phyloP scores from a whole-genome alignment of 1,284 basidiomycete genomes.

The Apiotrichum siamense region DNA sequence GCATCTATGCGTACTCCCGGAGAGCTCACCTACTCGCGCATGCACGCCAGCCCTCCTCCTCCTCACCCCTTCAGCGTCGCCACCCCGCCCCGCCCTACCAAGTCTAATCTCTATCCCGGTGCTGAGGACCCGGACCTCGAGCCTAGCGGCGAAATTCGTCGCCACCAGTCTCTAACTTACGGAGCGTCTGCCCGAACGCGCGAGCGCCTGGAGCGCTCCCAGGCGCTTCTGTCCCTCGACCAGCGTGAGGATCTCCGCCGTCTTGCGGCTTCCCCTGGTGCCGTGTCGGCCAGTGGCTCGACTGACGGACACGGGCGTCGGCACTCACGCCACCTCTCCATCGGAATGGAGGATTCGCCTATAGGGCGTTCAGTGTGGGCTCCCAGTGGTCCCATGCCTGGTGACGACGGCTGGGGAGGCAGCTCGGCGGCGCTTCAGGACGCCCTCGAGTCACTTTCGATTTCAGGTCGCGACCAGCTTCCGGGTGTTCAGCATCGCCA shows the following conservation, averaged over 20 bases:
- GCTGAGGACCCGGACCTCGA: slow-evolving; percentile 10
- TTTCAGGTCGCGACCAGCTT: slow-evolving; percentile 13
- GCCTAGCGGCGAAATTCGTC: slow-evolving; percentile 31
- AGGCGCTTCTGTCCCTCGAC: slow-evolving; percentile 36
- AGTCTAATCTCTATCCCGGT: slow-evolving; percentile 31
- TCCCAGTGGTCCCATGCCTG: slow-evolving; percentile 12
- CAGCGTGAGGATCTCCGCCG: slow-evolving; percentile 33
- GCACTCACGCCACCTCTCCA: slow-evolving; percentile 14
- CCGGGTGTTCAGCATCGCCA: not conserved
- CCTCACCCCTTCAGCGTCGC: slow-evolving; percentile 33
- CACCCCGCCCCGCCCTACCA: slow-evolving; percentile 36
- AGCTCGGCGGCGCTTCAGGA: slow-evolving; percentile 31
- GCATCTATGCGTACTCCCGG: slow-evolving; percentile 34
- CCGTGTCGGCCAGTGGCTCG: slow-evolving; percentile 3
- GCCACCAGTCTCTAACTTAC: slow-evolving; percentile 45
- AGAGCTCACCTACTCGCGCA: slow-evolving; percentile 24
- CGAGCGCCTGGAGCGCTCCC: slow-evolving; percentile 38
- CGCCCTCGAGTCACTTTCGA: slow-evolving; percentile 34
- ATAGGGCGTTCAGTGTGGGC: slow-evolving; percentile 41
- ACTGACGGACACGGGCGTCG: slow-evolving; percentile 1
- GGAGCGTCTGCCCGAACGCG: slow-evolving; percentile 32
- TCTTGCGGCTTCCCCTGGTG: slow-evolving; percentile 13
- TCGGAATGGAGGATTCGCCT: slow-evolving; percentile 27
- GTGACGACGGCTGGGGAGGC: slow-evolving; percentile 37
- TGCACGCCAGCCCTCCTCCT: slow-evolving; percentile 14